Percentiles rank a stretch among this genome's conserved stretches.
phyloP scores from a whole-genome alignment of 495 filamentous ascomycete genomes.

The Lasiosphaeria hispida region DNA sequence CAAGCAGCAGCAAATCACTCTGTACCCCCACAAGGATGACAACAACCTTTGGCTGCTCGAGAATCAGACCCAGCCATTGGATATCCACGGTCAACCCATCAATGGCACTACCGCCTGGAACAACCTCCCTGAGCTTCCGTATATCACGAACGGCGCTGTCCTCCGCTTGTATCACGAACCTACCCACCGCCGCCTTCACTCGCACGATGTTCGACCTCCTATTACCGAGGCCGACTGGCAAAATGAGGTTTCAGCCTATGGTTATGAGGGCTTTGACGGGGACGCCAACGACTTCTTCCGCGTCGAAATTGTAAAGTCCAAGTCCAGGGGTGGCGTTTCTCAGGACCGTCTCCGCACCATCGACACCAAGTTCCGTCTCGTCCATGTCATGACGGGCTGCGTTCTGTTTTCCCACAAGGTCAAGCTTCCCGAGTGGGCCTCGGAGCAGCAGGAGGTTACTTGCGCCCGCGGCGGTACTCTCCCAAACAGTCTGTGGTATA shows the following conservation, averaged over 20 bases:
- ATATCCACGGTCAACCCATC: slow-evolving; percentile 67
- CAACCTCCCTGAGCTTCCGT: slow-evolving; percentile 58
- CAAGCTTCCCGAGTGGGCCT: slow-evolving; percentile 96
- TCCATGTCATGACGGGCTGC: slow-evolving; percentile 96
- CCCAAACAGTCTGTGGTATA: slow-evolving; percentile 95
- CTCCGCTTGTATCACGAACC: slow-evolving; percentile 78
- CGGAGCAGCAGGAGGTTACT: slow-evolving; percentile 96
- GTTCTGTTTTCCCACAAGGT: slow-evolving; percentile 97
- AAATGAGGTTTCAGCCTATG: slow-evolving; percentile 96
- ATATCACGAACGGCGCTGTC: slow-evolving; percentile 75
- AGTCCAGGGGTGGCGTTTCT: slow-evolving; percentile 76
- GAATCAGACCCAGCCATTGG: slow-evolving; percentile 91
- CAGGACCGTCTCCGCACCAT: slow-evolving; percentile 90
- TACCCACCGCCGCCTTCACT: slow-evolving; percentile 88
- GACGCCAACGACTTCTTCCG: slow-evolving; percentile 97
- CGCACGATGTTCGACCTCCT: slow-evolving; percentile 95
- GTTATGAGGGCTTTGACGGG: slow-evolving; percentile 93
- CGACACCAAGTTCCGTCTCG: slow-evolving; percentile 90
- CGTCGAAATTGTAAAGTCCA: slow-evolving; percentile 86
- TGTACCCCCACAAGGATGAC: slow-evolving; percentile 98
- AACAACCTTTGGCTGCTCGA: slow-evolving; percentile 94
- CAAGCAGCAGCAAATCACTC: slow-evolving; percentile 97
- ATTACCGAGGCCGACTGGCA: slow-evolving; percentile 98
- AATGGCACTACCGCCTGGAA: slow-evolving; percentile 84
- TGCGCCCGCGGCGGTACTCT: slow-evolving; percentile 90